Evolutionary conservation across 768 basidiomycete genomes (phyloP).

Genomic region (Macrolepiota albuminosa): DNA sequence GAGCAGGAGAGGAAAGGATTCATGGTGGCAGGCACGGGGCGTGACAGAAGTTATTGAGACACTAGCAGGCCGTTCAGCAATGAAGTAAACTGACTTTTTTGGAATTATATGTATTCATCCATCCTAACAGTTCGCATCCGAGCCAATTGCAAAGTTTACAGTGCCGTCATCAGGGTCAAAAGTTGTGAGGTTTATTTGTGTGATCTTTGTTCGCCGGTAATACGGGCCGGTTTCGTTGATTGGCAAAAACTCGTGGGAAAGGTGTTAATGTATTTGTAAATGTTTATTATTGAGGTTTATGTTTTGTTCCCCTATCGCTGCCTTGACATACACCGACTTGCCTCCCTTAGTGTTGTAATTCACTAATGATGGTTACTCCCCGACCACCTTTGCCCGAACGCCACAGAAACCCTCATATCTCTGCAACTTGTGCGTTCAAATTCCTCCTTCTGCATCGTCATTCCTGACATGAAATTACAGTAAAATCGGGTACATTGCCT

Average conservation of each 20-base stretch:
- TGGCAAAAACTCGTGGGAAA: slow-evolving; percentile 24
- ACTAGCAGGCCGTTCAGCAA: slow-evolving; percentile 60
- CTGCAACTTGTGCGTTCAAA: slow-evolving; percentile 33
- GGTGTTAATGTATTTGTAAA: slow-evolving; percentile 22
- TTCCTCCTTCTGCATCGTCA: slow-evolving; percentile 3
- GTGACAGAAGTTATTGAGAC: slow-evolving; percentile 69
- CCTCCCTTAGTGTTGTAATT: slow-evolving; percentile 5
- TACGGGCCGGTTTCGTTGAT: slow-evolving; percentile 12
- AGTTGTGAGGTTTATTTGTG: slow-evolving; percentile 1
- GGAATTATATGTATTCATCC: slow-evolving; percentile 8
- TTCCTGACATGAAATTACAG: slow-evolving; percentile 22
- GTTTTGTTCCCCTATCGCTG: slow-evolving; percentile 15
- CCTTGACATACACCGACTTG: slow-evolving; percentile 4
- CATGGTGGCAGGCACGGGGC: slow-evolving; percentile 64
- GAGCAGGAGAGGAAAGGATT: slow-evolving; percentile 71
- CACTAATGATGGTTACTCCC: slow-evolving; percentile 25
- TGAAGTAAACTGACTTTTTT: slow-evolving; percentile 32
- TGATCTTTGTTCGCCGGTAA: background rate
- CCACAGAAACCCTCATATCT: slow-evolving; percentile 47
- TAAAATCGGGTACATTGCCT: slow-evolving; percentile 41
- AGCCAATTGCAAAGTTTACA: background rate
- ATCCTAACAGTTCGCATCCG: slow-evolving; percentile 1
- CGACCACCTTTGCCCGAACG: slow-evolving; percentile 50
- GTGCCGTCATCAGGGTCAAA: slow-evolving; percentile 1
- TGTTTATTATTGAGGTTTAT: slow-evolving; percentile 25